Evolutionary conservation across 345 rosid species (phyloP).

Genomic region (Dimocarpus longan): DNA sequence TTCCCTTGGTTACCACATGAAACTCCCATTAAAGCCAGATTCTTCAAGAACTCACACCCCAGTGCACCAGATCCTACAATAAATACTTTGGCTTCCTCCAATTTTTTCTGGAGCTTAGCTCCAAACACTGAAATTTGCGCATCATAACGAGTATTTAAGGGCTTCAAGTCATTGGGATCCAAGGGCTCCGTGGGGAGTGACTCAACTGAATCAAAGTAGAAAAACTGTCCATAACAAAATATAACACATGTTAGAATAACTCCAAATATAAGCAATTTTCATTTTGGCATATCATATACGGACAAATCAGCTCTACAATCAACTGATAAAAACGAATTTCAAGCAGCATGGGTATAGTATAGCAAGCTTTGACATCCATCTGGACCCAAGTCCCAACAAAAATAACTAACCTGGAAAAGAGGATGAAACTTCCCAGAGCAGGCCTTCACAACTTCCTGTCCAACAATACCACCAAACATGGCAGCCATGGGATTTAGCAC

Average conservation of each 20-base stretch:
- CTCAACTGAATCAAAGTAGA: conserved; percentile 86
- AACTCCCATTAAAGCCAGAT: conserved; percentile 83
- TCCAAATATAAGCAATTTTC: conserved; percentile 11
- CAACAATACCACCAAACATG: conserved; percentile 91
- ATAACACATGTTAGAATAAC: conserved; percentile 15
- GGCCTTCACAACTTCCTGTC: conserved; percentile 90
- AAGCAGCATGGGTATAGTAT: neutral
- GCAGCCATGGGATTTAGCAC: conserved; percentile 97
- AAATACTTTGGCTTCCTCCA: conserved; percentile 75
- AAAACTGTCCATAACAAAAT: conserved; percentile 52
- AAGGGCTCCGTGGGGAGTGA: conserved; percentile 70
- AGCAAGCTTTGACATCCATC: neutral
- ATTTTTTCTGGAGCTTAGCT: conserved; percentile 71
- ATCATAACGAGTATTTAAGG: conserved; percentile 72
- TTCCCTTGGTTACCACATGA: conserved; percentile 65
- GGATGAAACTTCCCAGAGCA: conserved; percentile 97
- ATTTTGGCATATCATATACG: neutral
- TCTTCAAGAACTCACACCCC: conserved; percentile 91
- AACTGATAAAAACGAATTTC: neutral
- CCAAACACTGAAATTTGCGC: conserved; percentile 94
- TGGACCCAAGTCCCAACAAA: conserved; percentile 4
- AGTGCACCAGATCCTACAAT: conserved; percentile 88
- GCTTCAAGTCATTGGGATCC: conserved; percentile 64
- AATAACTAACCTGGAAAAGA: conserved; percentile 62
- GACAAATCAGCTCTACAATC: neutral